Evolutionary conservation across 2,329 filamentous ascomycete genomes (phyloP).

Genomic region (Bisporella sp.): DNA sequence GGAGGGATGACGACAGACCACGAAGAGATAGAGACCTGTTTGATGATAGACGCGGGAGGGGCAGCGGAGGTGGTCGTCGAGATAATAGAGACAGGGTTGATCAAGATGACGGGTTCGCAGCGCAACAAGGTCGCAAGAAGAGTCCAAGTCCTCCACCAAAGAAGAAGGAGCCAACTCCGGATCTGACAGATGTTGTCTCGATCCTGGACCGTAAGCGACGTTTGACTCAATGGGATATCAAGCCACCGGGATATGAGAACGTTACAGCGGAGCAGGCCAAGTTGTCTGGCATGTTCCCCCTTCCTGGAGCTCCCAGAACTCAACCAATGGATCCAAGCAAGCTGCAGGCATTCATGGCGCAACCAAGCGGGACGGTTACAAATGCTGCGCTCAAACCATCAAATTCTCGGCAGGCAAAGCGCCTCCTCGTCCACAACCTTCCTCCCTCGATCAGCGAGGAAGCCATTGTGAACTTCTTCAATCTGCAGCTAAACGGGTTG

Average conservation of each 20-base stretch:
- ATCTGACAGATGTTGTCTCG: conserved; percentile 79
- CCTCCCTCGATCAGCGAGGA: conserved; percentile 70
- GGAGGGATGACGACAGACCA: conserved; percentile 56
- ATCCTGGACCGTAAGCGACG: conserved; percentile 83
- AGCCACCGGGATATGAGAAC: conserved; percentile 95
- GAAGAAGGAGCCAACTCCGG: conserved; percentile 92
- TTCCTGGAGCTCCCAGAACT: conserved; percentile 89
- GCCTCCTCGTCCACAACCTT: conserved; percentile 81
- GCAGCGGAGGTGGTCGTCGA: conserved; percentile 39
- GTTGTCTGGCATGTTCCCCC: conserved; percentile 96
- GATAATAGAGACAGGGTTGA: conserved; percentile 28
- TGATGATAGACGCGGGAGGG: conserved; percentile 49
- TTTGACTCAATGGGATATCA: conserved; percentile 98
- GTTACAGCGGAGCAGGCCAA: conserved; percentile 98
- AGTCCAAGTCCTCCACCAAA: conserved; percentile 77
- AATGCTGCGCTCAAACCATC: conserved; percentile 82
- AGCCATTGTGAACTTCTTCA: conserved; percentile 77
- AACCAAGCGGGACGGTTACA: conserved; percentile 60
- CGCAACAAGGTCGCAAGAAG: conserved; percentile 42
- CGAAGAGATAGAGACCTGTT: conserved; percentile 54
- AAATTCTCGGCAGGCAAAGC: conserved; percentile 90
- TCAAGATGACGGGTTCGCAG: conserved; percentile 38
- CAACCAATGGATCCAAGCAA: conserved; percentile 93
- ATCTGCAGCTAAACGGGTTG: conserved; percentile 91
- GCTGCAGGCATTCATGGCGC: conserved; percentile 92